Base-by-base conservation (phyloP, 208 protist species). In the Leishmania turanica region DNA sequence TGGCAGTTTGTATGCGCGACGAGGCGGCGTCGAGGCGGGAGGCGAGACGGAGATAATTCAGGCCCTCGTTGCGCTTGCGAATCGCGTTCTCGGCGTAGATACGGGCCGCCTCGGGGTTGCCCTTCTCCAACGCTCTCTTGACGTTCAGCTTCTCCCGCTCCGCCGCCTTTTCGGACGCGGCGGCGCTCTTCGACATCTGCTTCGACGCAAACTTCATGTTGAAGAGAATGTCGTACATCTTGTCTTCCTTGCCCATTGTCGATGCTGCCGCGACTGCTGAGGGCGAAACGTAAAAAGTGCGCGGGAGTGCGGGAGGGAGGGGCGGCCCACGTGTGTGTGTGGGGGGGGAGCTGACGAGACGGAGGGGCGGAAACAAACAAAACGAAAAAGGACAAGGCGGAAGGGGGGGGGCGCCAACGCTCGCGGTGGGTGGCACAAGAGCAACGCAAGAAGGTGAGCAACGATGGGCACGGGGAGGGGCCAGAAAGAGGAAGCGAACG, bases 11-110 rank as follows among this genome's bases (percentile, higher is more conserved):
- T 15, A 99, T 87, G 27, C 99, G 92, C 7, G 93, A 96, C 21
- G 96, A 90, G 1, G 99, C 98, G 1, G 98, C 99, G 85, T 99
- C 99, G 6, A 99, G 84, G 58, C 99, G 95, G 11, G 96, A 98
- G 69, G 96, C 77, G 65, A 99, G 94, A 40, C 98, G 84, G 24
- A 99, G 89, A 87, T 98, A 99, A 89, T 99, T 99, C 24, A 99
- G 82, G 34, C 85, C 78, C 84, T 99, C 96, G 75, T 98, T 99
- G 82, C 98, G 93, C 87, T 99, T 99, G 15, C 99, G 89, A 75
- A 99, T 99, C 1, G 98, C 93, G 81, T 99, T 99, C 88, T 99
- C 93, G 17, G 99, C 98, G 91, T 99, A 99, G 70, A 99, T 99
- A 75, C 98, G 93, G n/a, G 99, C 99, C 3, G 98, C 98, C 69